Evolutionary conservation across 495 filamentous ascomycete genomes (phyloP).

Genomic region (Annulohypoxylon bovei): DNA sequence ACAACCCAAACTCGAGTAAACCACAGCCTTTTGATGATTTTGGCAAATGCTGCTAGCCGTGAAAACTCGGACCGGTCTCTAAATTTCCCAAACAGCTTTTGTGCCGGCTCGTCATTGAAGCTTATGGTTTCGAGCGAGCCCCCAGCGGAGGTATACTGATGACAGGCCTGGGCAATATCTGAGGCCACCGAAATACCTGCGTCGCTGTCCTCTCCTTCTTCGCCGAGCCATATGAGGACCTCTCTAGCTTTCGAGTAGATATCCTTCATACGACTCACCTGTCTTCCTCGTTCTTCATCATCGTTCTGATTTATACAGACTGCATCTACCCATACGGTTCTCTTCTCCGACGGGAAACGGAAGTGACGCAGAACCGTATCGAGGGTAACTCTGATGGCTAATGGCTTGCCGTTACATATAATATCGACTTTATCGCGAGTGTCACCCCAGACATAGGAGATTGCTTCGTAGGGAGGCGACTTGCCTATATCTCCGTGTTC

Average conservation of each 20-base stretch:
- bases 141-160: conserved; percentile 15
- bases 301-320: conserved; percentile 39
- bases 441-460: conserved; percentile 44
- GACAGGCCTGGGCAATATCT: conserved; percentile 25
- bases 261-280: conserved; percentile 38
- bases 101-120: conserved; percentile 16
- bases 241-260: conserved; percentile 31
- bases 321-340: conserved; percentile 35
- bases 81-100: conserved; percentile 27
- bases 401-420: conserved; percentile 22
- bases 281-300: conserved; percentile 29
- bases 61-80: conserved; percentile 27
- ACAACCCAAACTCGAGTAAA: conserved; percentile 43
- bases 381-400: conserved; percentile 18
- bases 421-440: conserved; percentile 18
- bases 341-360: conserved; percentile 20
- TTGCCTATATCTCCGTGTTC: conserved; percentile 29
- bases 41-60: conserved; percentile 26
- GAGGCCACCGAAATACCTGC: conserved; percentile 20
- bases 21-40: conserved; percentile 31
- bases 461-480: conserved; percentile 41
- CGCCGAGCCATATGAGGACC: conserved; percentile 38
- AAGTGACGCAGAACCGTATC: conserved; percentile 22
- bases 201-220: conserved; percentile 32
- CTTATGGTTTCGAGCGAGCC: conserved; percentile 16